Evolutionary conservation across 331 rosid species (phyloP), one percentile per base, ranked within the genome.

Genomic region (Malus hybrid): DNA sequence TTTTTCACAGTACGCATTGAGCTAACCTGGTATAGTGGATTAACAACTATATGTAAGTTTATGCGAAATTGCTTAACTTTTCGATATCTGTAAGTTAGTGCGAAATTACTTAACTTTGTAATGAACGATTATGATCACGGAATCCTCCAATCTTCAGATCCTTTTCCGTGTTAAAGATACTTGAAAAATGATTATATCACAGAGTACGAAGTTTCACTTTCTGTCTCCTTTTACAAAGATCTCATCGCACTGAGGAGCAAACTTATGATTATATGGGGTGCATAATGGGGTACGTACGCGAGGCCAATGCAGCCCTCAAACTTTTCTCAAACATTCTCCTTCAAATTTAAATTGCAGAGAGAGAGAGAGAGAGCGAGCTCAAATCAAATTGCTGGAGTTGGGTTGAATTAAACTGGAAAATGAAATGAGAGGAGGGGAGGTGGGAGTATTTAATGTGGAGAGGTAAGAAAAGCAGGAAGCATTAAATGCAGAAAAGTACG

Each of bases 401-500:
- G 29, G 29, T 28, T 28, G 29, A 59, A 59, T 59, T 36, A 33
- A 72, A 57, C 59, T 63, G 71, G 77, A 44, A 74, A 73, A 48
- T 59, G 42, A 42, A 31, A 27, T 54, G 20, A 54, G 20, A 67
- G 62, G 50, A 27, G 11, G 36, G 74, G 68, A 14, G 77, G 59
- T 6, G 82, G 29, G n/a, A 79, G 69, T 71, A 68, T 12, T 62
- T 77, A 80, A 83, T 69, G 85, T 16, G 82, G 81, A 73, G 78
- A 77, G 69, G 78, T 67, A 75, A 61, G 80, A 24, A 82, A 84
- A 56, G 20, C 34, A 52, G 80, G 16, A 29, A 72, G 85, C 85
- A 83, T 81, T 86, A 55, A 83, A 86, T 81, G 87, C 80, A 57
- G 76, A 81, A 85, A 72, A 76, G 82, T 81, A 72, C 76, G 72